A percentile compares a stretch with the other conserved stretches of the same genome.
Evolutionary conservation across 1,284 basidiomycete species (phyloP).

Genomic region (Ustilago xerochloae): DNA sequence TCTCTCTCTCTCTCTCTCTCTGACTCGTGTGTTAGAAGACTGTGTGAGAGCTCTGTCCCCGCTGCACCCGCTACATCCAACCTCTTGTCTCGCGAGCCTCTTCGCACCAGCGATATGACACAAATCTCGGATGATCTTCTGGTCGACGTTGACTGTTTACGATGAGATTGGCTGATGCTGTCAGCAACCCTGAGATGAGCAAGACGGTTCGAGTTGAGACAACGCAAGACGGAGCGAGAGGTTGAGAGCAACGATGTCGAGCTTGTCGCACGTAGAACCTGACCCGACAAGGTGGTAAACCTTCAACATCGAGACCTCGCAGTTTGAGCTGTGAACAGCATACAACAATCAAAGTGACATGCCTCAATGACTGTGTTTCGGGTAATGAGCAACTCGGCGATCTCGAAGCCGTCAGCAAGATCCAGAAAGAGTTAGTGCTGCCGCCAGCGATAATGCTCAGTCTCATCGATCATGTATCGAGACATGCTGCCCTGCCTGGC

Average conservation of each 20-base stretch:
- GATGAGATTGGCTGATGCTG: too few species aligned
- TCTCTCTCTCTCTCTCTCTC: too few species aligned
- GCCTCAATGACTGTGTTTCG: not conserved
- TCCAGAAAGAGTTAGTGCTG: too few species aligned
- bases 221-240: not conserved
- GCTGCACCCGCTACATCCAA: not conserved
- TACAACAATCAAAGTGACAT: not conserved
- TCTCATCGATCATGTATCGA: not conserved
- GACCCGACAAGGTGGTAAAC: not conserved
- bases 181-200: not conserved
- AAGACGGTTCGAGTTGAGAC: not conserved
- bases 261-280: not conserved
- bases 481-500: not conserved
- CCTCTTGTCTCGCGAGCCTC: too few species aligned
- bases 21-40: too few species aligned
- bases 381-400: not conserved
- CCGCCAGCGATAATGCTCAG: too few species aligned
- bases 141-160: too few species aligned
- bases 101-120: too few species aligned
- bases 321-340: not conserved
- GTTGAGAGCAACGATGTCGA: not conserved
- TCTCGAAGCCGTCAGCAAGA: too few species aligned
- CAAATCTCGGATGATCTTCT: too few species aligned
- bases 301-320: not conserved
- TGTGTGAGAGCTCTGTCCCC: too few species aligned